Base-by-base conservation (phyloP, 352 stramenopile species). In the Globisporangium solare region DNA sequence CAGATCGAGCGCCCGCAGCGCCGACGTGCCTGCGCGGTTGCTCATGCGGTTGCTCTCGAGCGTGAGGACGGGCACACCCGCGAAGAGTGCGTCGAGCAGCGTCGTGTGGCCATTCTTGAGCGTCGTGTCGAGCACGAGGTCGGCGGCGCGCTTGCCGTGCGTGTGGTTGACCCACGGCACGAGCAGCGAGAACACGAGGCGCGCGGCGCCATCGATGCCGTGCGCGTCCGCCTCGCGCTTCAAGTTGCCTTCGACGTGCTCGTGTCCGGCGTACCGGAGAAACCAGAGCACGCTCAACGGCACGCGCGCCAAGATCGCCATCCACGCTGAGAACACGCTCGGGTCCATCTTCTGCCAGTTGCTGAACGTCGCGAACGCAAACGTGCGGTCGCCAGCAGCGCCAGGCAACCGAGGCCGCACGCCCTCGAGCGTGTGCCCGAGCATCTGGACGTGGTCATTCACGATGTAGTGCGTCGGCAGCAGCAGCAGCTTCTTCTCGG, bases 331-430 rank as follows among this genome's bases (percentile, higher is more conserved):
- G 60, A 93, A 94, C 24, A 91, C 55, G 17, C 43, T 60, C 1
- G 84, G 79, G 42, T 94, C 80, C 61, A 96, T 89, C 70, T 96
- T 96, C 65, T 92, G 83, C 74, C 80, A 93, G 58, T 94, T 92
- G 68, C 82, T 93, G 59, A 95, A 91, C 14, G 80, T 88, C 15
- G 82, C 83, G 47, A 95, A 93, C 0, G 90, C 70, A 31, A 95
- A 83, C 40, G 14, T 27, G 37, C 63, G 46, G 5, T 11, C 57
- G 6, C 24, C 21, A 14, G 48, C 21, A 14, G 48, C 37, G 4
- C 66, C 51, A 6, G 66, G 58, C 5, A 69, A 48, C 27, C 57
- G 60, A 2, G 74, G 68, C 5, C 63, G 60, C 0, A 68, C 27
- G 1, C 64, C 71, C 58, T 71, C 54, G 17, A 83, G 40, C 17